A percentile compares a stretch with the other conserved stretches of the same genome.
Evolutionary conservation across 177 flowering plant species (phyloP).

Genomic region (Vitis hybrid): DNA sequence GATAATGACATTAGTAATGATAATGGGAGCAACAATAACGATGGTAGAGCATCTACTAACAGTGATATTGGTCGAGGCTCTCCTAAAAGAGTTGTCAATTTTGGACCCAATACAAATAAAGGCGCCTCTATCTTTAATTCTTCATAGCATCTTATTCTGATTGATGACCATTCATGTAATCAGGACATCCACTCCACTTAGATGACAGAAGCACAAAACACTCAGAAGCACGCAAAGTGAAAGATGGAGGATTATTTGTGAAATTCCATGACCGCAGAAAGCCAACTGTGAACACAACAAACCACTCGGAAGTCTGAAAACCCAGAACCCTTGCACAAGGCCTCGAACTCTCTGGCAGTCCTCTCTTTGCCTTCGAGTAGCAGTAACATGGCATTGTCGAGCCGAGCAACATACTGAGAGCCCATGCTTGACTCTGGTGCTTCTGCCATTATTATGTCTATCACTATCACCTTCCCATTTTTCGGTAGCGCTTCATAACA

Average conservation of each 20-base stretch:
- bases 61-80: too few species aligned
- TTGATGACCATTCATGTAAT: too few species aligned
- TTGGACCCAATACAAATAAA: too few species aligned
- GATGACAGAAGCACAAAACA: too few species aligned
- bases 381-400: constrained; percentile 12
- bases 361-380: constrained; percentile 22
- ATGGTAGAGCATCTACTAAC: too few species aligned
- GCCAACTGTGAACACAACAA: neutral
- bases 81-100: too few species aligned
- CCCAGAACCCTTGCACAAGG: constrained; percentile 14
- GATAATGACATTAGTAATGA: too few species aligned
- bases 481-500: constrained; percentile 17
- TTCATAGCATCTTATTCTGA: too few species aligned
- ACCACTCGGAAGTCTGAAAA: constrained; percentile 5
- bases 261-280: constrained; percentile 2
- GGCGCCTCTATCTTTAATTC: too few species aligned
- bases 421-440: constrained; percentile 7
- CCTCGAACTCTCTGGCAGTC: constrained; percentile 12
- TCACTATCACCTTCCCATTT: constrained; percentile 20
- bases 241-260: neutral
- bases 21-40: too few species aligned
- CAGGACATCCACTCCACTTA: too few species aligned
- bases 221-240: too few species aligned
- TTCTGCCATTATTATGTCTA: constrained; percentile 5
- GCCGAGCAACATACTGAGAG: neutral